Base-by-base conservation (phyloP, 2,329 filamentous ascomycete genomes). In the Knufia fluminis region DNA sequence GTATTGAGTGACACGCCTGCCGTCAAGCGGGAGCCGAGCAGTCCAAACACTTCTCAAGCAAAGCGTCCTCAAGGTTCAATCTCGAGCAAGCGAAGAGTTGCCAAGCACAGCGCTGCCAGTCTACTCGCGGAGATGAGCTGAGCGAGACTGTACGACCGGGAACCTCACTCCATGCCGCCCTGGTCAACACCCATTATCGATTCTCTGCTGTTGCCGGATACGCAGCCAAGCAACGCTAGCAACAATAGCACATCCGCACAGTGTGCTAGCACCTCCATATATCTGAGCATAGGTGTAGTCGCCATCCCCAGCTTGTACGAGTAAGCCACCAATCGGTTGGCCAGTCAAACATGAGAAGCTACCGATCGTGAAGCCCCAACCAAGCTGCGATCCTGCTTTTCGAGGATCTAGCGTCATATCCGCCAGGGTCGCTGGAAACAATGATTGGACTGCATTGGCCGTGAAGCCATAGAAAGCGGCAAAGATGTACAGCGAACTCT, bases 301-400 rank as follows among this genome's bases (percentile, higher is more conserved):
- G 3, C 79, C 80, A 31, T 72, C 38, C 17, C 50, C 71, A 3
- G 66, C 65, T 9, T 61, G 60, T 3, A 83, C 68, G 22, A 85
- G 70, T 9, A 78, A 79, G 3, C 83, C 82, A 2, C 74, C 82
- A 55, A 87, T 83, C 0, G 84, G 84, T 39, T 73, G 79, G 1
- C 83, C 81, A 0, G 79, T 78, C 42, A 90, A 66, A 1, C 79
- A 80, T 1, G 79, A 83, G 24, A 88, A 66, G 1, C 79, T 74
- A 48, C 80, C 71, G 46, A 81, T 62, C n/a, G 78, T 74, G 61
- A 84, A 85, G 22, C 79, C 71, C 0, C 76, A 74, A 0, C 85
- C 85, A 2, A 75, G 80, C 4, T 85, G 72, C 2, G 82, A 76
- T 12, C 85, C 86, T 28, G 89, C 81, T 62, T 86, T 74, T 16